Evolutionary conservation across 139 green algal species (phyloP), one percentile per base, ranked within the genome.

Genomic region (Chlamydomonas applanata): DNA sequence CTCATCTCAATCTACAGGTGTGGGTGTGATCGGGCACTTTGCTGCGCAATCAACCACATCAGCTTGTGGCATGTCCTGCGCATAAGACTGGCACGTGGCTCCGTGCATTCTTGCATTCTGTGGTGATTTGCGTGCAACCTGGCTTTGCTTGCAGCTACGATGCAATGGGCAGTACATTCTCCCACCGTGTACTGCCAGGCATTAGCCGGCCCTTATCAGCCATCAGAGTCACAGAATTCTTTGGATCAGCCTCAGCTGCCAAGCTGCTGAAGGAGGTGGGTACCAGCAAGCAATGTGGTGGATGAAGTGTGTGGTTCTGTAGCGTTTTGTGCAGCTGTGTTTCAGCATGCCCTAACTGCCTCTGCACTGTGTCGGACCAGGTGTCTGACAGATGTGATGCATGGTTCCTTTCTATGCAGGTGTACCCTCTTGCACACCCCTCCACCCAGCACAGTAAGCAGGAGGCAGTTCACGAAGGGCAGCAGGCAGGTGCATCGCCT

Each of bases 1-100:
- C 57, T 85, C 27, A 66, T 85, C 32, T 22, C 14, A 7, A 76
- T 61, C 9, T 83, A 83, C 78, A 79, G 60, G 78, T 83, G 67
- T 11, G 11, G 40, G 11, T n/a, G n/a, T n/a, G n/a, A n/a, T n/a
- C n/a, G n/a, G n/a, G n/a, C n/a, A n/a, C n/a, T n/a, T n/a, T n/a
- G n/a, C n/a, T n/a, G n/a, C n/a, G n/a, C n/a, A n/a, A n/a, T n/a
- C n/a, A n/a, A n/a, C n/a, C n/a, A n/a, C n/a, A n/a, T n/a, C n/a
- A n/a, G n/a, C n/a, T n/a, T n/a, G n/a, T n/a, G n/a, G n/a, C n/a
- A n/a, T n/a, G n/a, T n/a, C n/a, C n/a, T n/a, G n/a, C n/a, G n/a
- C n/a, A n/a, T n/a, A n/a, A n/a, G n/a, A n/a, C n/a, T n/a, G n/a
- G n/a, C n/a, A n/a, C n/a, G n/a, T n/a, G n/a, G n/a, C n/a, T n/a